Conservation (phyloP, 805 yeast species). For the Vanderwaltozyma verrucispora region DNA sequence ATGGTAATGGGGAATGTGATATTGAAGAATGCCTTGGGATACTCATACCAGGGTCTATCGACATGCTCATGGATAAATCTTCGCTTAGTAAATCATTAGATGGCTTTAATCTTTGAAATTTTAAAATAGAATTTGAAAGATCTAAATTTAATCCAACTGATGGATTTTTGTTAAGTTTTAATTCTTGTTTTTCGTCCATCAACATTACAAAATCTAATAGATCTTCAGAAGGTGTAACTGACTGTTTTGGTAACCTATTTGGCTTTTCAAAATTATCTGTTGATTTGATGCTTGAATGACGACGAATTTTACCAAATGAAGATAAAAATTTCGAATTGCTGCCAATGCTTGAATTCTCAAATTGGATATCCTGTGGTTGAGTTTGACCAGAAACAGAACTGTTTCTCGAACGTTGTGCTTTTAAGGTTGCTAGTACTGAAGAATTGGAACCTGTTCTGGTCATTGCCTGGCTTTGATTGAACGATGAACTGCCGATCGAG, state of each 20-base stretch:
- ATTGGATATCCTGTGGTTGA: constrained; percentile 10
- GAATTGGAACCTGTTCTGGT: constrained; percentile 36
- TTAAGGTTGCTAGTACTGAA: constrained; percentile 27
- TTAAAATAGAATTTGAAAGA: constrained; percentile 37
- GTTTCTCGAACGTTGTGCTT: constrained; percentile 33
- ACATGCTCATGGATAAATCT: constrained; percentile 42
- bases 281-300: constrained; percentile 34
- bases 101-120: constrained; percentile 41
- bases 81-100: constrained; percentile 48
- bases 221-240: constrained; percentile 26
- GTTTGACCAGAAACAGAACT: constrained; percentile 22
- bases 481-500: constrained; percentile 24
- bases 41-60: constrained; percentile 12
- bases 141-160: constrained; percentile 11
- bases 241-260: neutral
- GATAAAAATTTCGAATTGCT: constrained; percentile 57
- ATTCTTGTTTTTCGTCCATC: constrained; percentile 54
- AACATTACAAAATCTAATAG: constrained; percentile 60
- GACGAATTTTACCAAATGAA: constrained; percentile 62
- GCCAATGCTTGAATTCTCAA: constrained; percentile 27
- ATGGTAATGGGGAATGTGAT: constrained; percentile 29
- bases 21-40: constrained; percentile 15
- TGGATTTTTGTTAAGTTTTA: constrained; percentile 25
- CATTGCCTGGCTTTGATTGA: constrained; percentile 22
- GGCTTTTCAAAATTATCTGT: constrained; percentile 22